phyloP scores from a whole-genome alignment of 2,329 filamentous ascomycete genomes.

The Capronia americana region DNA sequence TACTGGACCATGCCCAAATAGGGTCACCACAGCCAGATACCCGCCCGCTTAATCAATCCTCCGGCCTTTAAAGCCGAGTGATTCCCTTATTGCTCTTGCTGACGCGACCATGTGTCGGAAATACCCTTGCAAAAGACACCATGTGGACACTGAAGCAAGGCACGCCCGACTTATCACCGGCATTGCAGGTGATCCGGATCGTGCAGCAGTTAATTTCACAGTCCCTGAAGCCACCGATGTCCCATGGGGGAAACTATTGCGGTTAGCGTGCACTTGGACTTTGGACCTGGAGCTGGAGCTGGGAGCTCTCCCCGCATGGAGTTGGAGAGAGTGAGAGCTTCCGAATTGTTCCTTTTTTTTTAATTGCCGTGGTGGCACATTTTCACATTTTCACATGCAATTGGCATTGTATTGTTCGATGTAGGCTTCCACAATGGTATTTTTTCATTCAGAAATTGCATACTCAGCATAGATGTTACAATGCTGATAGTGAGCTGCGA shows the following conservation, averaged over 20 bases:
- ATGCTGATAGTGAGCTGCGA: background rate
- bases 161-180: slow-evolving; percentile 15
- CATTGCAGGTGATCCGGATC: slow-evolving; percentile 8
- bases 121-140: background rate
- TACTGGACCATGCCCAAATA: background rate
- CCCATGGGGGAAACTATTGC: background rate
- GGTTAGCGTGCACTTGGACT: slow-evolving; percentile 3
- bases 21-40: background rate
- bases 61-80: background rate
- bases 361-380: background rate
- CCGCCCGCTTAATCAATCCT: background rate
- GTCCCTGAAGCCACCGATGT: background rate
- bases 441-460: slow-evolving; percentile 2
- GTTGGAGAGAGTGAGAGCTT: slow-evolving; percentile 16
- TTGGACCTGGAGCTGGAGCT: background rate
- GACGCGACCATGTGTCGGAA: background rate
- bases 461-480: slow-evolving; percentile 3
- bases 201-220: slow-evolving; percentile 3
- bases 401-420: background rate
- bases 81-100: background rate
- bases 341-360: background rate
- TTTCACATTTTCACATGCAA: slow-evolving; percentile 3
- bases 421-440: slow-evolving; percentile 1
- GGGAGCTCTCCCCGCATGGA: slow-evolving; percentile 12
- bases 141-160: background rate